A percentile compares a stretch with the other conserved stretches of the same genome.
phyloP scores from a whole-genome alignment of 2,329 filamentous ascomycete genomes.

The Beauveria asiatica region DNA sequence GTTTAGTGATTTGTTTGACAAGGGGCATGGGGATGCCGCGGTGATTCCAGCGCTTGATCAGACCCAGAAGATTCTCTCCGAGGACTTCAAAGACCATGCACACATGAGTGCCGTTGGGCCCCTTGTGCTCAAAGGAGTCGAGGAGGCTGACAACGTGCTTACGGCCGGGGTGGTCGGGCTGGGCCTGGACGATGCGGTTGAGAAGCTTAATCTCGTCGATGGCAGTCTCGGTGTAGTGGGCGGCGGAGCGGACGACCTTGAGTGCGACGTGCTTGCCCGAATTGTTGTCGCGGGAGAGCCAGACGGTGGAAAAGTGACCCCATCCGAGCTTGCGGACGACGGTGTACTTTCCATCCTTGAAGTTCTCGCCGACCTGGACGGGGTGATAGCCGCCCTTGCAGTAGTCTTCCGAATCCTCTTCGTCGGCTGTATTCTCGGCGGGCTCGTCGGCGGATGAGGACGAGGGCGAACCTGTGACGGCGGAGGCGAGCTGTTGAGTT shows the following conservation, averaged over 20 bases:
- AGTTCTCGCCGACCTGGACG: conserved; percentile 87
- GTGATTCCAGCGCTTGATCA: conserved; percentile 99
- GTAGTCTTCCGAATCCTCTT: conserved; percentile 98
- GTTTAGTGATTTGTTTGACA: conserved; percentile 98
- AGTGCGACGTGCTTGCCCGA: conserved; percentile 91
- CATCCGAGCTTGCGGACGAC: conserved; percentile 94
- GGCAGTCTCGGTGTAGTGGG: conserved; percentile 97
- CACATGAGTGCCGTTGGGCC: conserved; percentile 90
- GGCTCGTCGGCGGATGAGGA: conserved; percentile 75
- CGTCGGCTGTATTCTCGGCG: conserved; percentile 88
- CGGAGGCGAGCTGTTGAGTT: conserved; percentile 46
- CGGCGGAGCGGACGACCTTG: conserved; percentile 94
- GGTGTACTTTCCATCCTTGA: conserved; percentile 96
- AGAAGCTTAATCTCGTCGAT: conserved; percentile 98
- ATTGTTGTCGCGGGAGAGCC: conserved; percentile 71
- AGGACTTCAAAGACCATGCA: conserved; percentile 99
- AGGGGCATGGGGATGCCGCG: conserved; percentile 91
- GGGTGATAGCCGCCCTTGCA: conserved; percentile 99
- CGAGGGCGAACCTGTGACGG: conserved; percentile 64
- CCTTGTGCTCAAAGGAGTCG: conserved; percentile 96
- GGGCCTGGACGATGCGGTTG: conserved; percentile 92
- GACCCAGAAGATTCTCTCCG: conserved; percentile 84
- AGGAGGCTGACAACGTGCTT: conserved; percentile 93
- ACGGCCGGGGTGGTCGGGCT: conserved; percentile 86
- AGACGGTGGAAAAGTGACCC: conserved; percentile 99